Percentiles rank a stretch among this genome's conserved stretches.
phyloP scores from a whole-genome alignment of 495 filamentous ascomycete species.

The Choiromyces venosus region DNA sequence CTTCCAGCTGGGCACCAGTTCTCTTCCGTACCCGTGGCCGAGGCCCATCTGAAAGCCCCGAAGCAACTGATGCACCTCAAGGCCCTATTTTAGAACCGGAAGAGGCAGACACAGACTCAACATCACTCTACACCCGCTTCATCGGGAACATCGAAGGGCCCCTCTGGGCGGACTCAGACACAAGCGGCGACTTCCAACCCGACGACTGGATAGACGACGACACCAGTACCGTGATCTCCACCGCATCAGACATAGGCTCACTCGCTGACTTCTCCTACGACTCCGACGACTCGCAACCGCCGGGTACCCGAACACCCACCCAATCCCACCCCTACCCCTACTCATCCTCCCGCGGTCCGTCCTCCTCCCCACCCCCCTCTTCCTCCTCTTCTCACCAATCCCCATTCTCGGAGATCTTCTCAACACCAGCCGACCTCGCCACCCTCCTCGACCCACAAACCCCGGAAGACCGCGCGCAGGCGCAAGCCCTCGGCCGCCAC shows the following conservation, averaged over 20 bases:
- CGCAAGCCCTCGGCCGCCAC: slow-evolving; percentile 74
- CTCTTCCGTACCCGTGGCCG: slow-evolving; percentile 14
- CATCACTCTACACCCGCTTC: slow-evolving; percentile 18
- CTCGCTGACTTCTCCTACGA: slow-evolving; percentile 42
- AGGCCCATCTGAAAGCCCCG: neutral
- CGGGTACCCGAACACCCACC: slow-evolving; percentile 65
- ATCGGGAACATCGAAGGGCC: slow-evolving; percentile 7
- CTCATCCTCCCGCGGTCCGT: slow-evolving; percentile 26
- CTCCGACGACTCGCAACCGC: slow-evolving; percentile 50
- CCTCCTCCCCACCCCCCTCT: slow-evolving; percentile 31
- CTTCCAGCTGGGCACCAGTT: slow-evolving; percentile 19
- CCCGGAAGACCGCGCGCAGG: slow-evolving; percentile 71
- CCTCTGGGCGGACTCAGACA: slow-evolving; percentile 25
- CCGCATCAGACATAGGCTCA: slow-evolving; percentile 42
- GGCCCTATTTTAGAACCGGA: slow-evolving; percentile 8
- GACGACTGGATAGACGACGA: slow-evolving; percentile 46
- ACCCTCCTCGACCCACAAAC: slow-evolving; percentile 77
- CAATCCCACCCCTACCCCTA: slow-evolving; percentile 25
- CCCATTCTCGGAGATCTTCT: slow-evolving; percentile 55
- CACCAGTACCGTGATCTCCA: slow-evolving; percentile 42
- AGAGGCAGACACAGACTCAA: slow-evolving; percentile 9
- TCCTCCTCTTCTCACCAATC: slow-evolving; percentile 57
- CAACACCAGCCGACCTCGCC: slow-evolving; percentile 66
- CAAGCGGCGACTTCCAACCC: slow-evolving; percentile 35
- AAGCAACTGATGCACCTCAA: slow-evolving; percentile 6